phyloP scores from a whole-genome alignment of 2,329 filamentous ascomycete genomes.

The Alternaria ventricosa region DNA sequence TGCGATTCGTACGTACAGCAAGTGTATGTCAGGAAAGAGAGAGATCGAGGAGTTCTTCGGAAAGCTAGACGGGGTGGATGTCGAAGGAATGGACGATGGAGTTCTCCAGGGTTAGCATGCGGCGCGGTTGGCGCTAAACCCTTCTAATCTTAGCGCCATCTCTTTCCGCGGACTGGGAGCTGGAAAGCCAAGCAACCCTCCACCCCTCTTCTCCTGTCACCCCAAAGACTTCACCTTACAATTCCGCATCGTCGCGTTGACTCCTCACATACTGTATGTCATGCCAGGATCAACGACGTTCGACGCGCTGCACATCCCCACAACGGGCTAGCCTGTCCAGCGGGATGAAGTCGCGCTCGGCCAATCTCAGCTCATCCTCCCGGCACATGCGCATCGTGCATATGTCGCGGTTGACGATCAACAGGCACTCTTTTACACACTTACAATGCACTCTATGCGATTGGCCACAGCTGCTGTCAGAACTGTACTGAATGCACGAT shows the following conservation, averaged over 20 bases:
- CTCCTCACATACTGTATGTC: background rate
- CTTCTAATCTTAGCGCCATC: background rate
- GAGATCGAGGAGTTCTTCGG: background rate
- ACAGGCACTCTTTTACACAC: slow-evolving; percentile 14
- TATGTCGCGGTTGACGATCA: slow-evolving; percentile 15
- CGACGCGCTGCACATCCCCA: background rate
- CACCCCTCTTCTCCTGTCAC: background rate
- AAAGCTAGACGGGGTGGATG: background rate
- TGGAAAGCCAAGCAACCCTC: background rate
- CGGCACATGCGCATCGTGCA: slow-evolving; percentile 20
- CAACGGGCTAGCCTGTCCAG: background rate
- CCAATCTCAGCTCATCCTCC: slow-evolving; percentile 13
- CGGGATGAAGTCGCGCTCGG: background rate
- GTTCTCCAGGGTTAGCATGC: background rate
- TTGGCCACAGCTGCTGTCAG: slow-evolving; percentile 3
- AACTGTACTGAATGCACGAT: slow-evolving; percentile 1
- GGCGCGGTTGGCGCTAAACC: background rate
- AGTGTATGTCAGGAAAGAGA: background rate
- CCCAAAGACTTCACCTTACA: background rate
- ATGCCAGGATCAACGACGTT: background rate
- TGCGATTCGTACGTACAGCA: background rate
- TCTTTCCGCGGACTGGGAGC: background rate
- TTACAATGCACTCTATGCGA: slow-evolving; percentile 6
- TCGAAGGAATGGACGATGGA: background rate
- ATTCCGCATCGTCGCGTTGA: background rate